Percentiles rank a stretch among this genome's conserved stretches.
phyloP scores from a whole-genome alignment of 805 yeast species.

The Clavispora carvajalis region DNA sequence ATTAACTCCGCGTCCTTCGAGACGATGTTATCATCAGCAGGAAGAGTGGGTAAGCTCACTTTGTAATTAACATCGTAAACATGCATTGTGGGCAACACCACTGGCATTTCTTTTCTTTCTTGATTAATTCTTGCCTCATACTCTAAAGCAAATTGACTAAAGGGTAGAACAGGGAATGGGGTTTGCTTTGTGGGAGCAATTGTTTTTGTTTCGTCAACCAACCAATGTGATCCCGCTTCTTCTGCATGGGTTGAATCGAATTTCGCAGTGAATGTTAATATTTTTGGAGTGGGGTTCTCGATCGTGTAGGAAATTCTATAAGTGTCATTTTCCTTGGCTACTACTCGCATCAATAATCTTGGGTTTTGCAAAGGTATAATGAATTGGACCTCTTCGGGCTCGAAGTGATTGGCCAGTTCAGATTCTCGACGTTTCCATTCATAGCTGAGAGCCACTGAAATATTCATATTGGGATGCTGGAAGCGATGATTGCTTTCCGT shows the following conservation, averaged over 20 bases:
- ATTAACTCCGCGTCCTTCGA: neutral
- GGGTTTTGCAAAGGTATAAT: constrained; percentile 66
- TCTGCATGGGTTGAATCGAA: constrained; percentile 10
- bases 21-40: constrained; percentile 15
- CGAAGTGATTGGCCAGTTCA: constrained; percentile 22
- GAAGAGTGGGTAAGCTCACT: constrained; percentile 47
- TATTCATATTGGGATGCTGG: constrained; percentile 30
- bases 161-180: constrained; percentile 57
- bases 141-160: constrained; percentile 41
- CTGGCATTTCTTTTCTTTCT: constrained; percentile 7
- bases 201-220: constrained; percentile 8
- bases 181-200: constrained; percentile 26
- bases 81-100: constrained; percentile 52
- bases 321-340: constrained; percentile 6
- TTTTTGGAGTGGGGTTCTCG: constrained; percentile 72
- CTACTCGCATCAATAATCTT: constrained; percentile 47
- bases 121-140: constrained; percentile 19
- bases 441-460: constrained; percentile 11
- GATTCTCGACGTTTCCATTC: constrained; percentile 7
- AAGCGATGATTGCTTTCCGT: constrained; percentile 36
- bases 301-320: constrained; percentile 43
- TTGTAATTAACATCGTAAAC: constrained; percentile 68
- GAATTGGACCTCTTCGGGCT: constrained; percentile 43
- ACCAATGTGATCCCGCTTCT: constrained; percentile 10
- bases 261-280: constrained; percentile 54